Evolutionary conservation across 495 filamentous ascomycete genomes (phyloP).

Genomic region (Clohesyomyces aquaticus): DNA sequence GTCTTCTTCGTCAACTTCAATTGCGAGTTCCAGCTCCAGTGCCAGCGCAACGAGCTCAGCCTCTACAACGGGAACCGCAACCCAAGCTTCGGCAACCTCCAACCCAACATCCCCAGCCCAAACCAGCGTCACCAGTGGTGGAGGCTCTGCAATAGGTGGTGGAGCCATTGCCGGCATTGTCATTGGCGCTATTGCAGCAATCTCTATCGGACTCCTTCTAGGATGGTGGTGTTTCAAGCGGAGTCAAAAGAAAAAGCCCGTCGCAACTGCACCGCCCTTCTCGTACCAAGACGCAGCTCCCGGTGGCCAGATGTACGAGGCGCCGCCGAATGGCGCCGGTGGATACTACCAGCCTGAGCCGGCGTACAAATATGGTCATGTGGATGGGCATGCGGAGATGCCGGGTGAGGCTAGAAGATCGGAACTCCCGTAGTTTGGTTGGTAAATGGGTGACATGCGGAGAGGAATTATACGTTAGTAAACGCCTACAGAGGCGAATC

Average conservation of each 20-base stretch:
- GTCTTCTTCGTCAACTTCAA: neutral
- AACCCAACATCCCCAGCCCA: neutral
- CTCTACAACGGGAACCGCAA: neutral
- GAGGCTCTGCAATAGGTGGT: neutral
- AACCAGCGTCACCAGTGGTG: neutral
- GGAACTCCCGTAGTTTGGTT: neutral
- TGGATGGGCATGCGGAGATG: neutral
- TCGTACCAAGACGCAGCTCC: neutral
- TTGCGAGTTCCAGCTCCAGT: no score
- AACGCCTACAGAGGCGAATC: no score
- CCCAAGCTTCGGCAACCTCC: neutral
- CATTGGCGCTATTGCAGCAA: neutral
- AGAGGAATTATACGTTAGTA: no score
- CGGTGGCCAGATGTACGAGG: neutral
- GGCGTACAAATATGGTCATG: neutral
- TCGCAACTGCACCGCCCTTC: neutral
- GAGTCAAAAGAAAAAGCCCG: neutral
- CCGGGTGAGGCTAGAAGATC: neutral
- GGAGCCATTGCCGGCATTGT: conserved; percentile 1
- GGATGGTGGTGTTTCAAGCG: neutral
- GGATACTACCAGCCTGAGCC: neutral
- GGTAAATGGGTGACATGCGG: no score
- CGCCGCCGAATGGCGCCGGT: no score
- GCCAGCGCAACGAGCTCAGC: neutral
- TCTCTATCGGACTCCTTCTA: neutral